Percentiles rank a stretch among this genome's conserved stretches.
phyloP scores from a whole-genome alignment of 352 stramenopile species.

The Phytopythium kandeliae region DNA sequence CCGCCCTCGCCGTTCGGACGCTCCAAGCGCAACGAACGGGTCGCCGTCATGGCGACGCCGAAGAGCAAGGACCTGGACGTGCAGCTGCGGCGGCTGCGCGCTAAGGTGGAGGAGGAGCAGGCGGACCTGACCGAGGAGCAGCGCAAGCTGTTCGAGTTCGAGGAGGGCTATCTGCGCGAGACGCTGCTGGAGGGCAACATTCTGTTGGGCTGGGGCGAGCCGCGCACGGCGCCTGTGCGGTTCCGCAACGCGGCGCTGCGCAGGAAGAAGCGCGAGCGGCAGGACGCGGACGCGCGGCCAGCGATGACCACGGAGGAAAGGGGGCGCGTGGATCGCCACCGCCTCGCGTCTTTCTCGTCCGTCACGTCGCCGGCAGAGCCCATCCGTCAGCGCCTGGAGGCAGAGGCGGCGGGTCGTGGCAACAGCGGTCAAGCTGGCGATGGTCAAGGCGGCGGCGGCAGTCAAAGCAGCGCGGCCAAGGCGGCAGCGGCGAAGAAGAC shows the following conservation, averaged over 20 bases:
- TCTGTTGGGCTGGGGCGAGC: constrained; percentile 61
- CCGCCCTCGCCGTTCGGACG: too few species aligned
- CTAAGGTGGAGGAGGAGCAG: constrained; percentile 39
- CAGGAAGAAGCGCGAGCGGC: constrained; percentile 56
- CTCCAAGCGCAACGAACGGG: too few species aligned
- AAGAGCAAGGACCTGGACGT: constrained; percentile 48
- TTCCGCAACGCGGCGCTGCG: constrained; percentile 65
- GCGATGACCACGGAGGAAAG: constrained; percentile 40
- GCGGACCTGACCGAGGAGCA: constrained; percentile 54
- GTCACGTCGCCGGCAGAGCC: constrained; percentile 57
- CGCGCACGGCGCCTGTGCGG: constrained; percentile 48
- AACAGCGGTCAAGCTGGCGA: too few species aligned
- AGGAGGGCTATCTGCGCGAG: constrained; percentile 66
- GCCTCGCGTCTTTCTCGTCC: constrained; percentile 66
- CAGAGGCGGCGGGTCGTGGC: constrained; percentile 19
- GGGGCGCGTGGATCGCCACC: constrained; percentile 56
- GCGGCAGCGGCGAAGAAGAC: constrained; percentile 10
- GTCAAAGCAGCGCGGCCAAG: not conserved
- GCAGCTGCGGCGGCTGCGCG: constrained; percentile 33
- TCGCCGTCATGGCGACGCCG: not conserved
- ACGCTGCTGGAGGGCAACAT: constrained; percentile 72
- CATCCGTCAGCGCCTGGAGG: constrained; percentile 13
- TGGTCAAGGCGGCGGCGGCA: constrained; percentile 1
- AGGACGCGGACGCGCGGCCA: constrained; percentile 20
- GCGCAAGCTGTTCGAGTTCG: constrained; percentile 68